phyloP scores from a whole-genome alignment of 345 rosid species.

The Syzygium aromaticum region DNA sequence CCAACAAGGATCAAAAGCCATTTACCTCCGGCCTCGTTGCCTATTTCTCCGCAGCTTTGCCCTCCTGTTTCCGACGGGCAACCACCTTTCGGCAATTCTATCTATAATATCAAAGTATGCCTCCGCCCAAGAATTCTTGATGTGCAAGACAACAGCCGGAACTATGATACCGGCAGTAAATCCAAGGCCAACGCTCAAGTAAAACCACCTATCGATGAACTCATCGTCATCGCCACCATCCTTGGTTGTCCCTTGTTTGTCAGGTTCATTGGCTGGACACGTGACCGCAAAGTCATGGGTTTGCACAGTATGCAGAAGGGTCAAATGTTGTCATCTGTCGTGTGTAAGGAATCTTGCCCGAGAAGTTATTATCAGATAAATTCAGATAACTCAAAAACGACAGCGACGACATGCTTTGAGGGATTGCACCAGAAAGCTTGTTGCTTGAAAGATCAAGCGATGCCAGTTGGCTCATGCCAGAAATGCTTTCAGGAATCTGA shows the following conservation, averaged over 20 bases:
- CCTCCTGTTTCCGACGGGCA: neutral
- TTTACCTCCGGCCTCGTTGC: neutral
- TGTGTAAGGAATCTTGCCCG: conserved; percentile 24
- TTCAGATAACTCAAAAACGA: conserved; percentile 27
- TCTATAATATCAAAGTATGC: conserved; percentile 24
- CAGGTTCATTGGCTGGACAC: conserved; percentile 11
- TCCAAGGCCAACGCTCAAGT: conserved; percentile 33
- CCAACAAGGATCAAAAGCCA: neutral
- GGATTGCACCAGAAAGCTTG: conserved; percentile 28
- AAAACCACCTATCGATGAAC: conserved; percentile 32
- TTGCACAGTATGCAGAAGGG: conserved; percentile 24
- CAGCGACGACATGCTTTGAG: conserved; percentile 22
- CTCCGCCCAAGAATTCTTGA: conserved; percentile 12
- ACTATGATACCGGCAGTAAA: conserved; percentile 31
- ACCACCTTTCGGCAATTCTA: conserved; percentile 3
- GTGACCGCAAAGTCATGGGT: conserved; percentile 30
- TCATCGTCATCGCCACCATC: neutral
- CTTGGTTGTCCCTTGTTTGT: neutral
- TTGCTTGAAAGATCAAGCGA: conserved; percentile 49
- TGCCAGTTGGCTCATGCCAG: conserved; percentile 18
- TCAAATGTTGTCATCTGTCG: conserved; percentile 24
- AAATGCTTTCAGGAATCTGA: conserved; percentile 22
- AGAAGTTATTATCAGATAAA: conserved; percentile 22
- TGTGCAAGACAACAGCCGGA: conserved; percentile 8
- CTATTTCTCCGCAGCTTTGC: neutral